A percentile compares a stretch with the other conserved stretches of the same genome.
phyloP scores from a whole-genome alignment of 2,329 filamentous ascomycete genomes.

The Apiospora arundinis region DNA sequence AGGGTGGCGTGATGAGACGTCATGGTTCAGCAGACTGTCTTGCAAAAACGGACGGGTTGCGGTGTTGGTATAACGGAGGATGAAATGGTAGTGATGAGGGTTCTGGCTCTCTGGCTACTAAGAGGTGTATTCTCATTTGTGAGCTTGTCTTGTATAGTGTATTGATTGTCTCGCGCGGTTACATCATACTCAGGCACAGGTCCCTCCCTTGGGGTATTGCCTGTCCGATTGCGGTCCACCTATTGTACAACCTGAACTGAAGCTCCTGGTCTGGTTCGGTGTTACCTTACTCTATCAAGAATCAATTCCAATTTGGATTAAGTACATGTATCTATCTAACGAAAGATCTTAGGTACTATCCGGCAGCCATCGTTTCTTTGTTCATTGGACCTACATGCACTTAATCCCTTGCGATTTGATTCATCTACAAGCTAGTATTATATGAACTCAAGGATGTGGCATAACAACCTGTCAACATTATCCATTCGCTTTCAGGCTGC shows the following conservation, averaged over 20 bases:
- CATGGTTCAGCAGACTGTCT: slow-evolving; percentile 1
- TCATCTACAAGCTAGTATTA: background rate
- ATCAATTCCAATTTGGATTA: no score
- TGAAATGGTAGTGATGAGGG: background rate
- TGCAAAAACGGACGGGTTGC: background rate
- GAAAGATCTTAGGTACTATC: no score
- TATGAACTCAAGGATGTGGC: no score
- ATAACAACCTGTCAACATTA: background rate
- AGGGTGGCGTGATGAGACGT: slow-evolving; percentile 27
- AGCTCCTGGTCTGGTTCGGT: background rate
- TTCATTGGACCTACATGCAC: no score
- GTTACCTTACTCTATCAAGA: background rate
- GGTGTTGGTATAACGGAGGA: background rate
- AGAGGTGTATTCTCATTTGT: background rate
- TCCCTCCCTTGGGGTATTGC: background rate
- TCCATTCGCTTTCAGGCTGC: background rate
- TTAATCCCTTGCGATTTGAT: no score
- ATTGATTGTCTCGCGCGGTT: background rate
- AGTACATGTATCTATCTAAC: no score
- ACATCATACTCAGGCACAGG: background rate
- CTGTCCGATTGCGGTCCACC: slow-evolving; percentile 11
- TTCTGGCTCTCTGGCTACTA: background rate
- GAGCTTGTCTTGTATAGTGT: background rate
- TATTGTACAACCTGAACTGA: background rate
- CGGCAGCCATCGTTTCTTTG: no score